Base-by-base conservation (phyloP, 1,284 basidiomycete species). In the Puccinia coronata region DNA sequence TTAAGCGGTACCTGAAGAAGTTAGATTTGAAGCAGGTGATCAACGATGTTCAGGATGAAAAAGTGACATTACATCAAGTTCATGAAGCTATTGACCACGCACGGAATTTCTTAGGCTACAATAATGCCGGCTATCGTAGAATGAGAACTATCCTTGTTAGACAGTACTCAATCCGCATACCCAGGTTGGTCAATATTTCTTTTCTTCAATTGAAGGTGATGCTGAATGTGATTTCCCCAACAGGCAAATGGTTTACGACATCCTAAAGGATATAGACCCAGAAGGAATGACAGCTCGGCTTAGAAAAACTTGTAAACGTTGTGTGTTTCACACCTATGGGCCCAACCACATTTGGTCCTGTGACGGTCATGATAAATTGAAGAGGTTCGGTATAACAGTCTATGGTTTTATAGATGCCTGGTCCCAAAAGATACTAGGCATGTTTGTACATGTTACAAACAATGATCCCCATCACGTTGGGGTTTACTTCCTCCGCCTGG, bases 401-500 rank as follows among this genome's bases (percentile, higher is more conserved):
- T 67, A 67, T 36, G 31, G 61, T 23, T 34, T 41, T 65, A 65
- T 65, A 36, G 61, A 65, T 65, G 9, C 61, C 11, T 65, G 63
- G 63, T 67, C 63, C n/a, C 63, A 16, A 2, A 2, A 36, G 23
- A 43, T 67, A 31, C 5, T 69, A 25, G 65, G 65, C n/a, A 41
- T 69, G 47, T 69, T 51, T 72, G 41, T 51, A 18, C 47, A 53
- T 72, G 43, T 51, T 31, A 51, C 34, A 20, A 72, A 72, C 28
- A 72, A 72, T 72, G 70, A 72, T 51, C 70, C 43, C 12, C 39
- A 47, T 18, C 31, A 53, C 31, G 51, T 72, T 49, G 70, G 43
- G n/a, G 47, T 51, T 51, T 53, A 72, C 49, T 72, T 51, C 41
- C 70, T 72, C 23, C 36, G 51, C 18, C 47, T 51, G 18, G 43